phyloP scores from a whole-genome alignment of 2,329 filamentous ascomycete genomes.

The Penicillium sp. region DNA sequence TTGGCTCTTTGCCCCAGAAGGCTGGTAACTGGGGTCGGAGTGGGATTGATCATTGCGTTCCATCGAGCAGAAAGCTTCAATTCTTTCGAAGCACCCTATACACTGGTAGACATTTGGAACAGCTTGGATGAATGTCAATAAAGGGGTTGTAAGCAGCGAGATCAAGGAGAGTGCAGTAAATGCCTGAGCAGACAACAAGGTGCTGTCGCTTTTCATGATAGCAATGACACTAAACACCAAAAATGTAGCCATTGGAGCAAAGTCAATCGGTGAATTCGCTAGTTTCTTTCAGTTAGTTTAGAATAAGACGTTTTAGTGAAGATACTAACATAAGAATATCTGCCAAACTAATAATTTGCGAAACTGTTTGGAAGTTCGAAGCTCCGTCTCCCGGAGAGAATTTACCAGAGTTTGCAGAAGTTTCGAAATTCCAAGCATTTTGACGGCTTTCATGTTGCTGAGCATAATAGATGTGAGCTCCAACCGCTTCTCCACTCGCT shows the following conservation, averaged over 20 bases:
- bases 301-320: too few species aligned
- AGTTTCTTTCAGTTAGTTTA: too few species aligned
- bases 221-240: neutral
- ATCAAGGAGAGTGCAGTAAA: neutral
- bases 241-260: neutral
- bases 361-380: too few species aligned
- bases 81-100: neutral
- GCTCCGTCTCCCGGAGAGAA: too few species aligned
- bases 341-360: too few species aligned
- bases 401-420: neutral
- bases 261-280: neutral
- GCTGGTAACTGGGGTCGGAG: neutral
- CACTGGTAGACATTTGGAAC: neutral
- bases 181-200: neutral
- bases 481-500: neutral
- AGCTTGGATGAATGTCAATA: neutral
- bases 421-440: neutral
- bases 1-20: neutral
- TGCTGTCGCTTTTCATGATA: too few species aligned
- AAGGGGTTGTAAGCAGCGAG: neutral
- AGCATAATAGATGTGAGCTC: neutral
- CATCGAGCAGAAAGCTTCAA: neutral
- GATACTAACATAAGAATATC: too few species aligned
- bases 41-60: neutral
- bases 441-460: neutral